Evolutionary conservation across 2,329 filamentous ascomycete species (phyloP).

Genomic region (Iodosphaeria phyllophila): DNA sequence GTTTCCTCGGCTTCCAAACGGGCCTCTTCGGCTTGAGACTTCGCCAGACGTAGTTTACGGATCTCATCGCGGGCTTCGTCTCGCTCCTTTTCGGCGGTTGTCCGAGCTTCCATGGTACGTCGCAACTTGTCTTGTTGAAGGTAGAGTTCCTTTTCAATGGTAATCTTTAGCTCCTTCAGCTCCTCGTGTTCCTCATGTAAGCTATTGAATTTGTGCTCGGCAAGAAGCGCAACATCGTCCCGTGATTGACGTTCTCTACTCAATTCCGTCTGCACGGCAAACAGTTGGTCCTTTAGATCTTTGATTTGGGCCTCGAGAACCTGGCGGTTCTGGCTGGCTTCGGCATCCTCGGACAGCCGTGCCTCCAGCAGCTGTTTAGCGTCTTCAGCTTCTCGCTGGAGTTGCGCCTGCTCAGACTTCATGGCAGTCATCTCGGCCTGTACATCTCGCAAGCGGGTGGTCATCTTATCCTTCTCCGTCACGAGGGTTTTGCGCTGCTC

Average conservation of each 20-base stretch:
- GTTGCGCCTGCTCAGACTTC: conserved; percentile 63
- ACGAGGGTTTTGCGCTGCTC: conserved; percentile 55
- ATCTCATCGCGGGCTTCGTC: conserved; percentile 81
- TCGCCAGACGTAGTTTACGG: conserved; percentile 63
- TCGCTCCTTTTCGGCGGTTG: conserved; percentile 66
- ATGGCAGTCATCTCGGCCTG: conserved; percentile 79
- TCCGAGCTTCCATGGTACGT: conserved; percentile 64
- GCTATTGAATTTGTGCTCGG: conserved; percentile 70
- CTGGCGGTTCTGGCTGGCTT: conserved; percentile 63
- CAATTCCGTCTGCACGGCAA: conserved; percentile 69
- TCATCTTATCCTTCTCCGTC: conserved; percentile 62
- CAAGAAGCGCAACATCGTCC: conserved; percentile 79
- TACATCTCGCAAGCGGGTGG: conserved; percentile 59
- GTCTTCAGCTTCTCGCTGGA: conserved; percentile 78
- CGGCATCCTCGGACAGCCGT: conserved; percentile 74
- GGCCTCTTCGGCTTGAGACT: conserved; percentile 69
- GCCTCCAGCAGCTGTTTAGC: conserved; percentile 74
- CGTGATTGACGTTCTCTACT: conserved; percentile 84
- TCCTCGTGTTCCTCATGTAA: conserved; percentile 72
- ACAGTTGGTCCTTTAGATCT: conserved; percentile 71
- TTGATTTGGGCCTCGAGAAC: conserved; percentile 75
- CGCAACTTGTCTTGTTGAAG: conserved; percentile 83
- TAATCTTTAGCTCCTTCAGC: conserved; percentile 88
- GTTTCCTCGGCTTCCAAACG: conserved; percentile 65
- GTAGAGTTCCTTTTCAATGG: conserved; percentile 94